Conservation (phyloP, 805 yeast species). For the Kodamaea kaohsiungensis region DNA sequence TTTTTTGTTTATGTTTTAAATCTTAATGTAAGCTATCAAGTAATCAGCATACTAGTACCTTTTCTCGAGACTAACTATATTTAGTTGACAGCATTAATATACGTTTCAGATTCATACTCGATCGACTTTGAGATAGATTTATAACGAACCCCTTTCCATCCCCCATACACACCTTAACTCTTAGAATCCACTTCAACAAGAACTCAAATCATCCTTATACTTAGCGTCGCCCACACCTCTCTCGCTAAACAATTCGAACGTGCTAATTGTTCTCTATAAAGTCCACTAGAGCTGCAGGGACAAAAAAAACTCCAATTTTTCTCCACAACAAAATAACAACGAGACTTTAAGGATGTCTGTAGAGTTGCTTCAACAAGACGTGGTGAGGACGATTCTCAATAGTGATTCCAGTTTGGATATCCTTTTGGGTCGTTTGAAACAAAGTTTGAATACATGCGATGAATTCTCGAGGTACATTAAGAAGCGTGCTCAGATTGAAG, state of each 20-base stretch:
- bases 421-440: constrained; percentile 71
- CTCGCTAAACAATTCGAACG: background rate
- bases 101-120: background rate
- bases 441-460: constrained; percentile 77
- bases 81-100: background rate
- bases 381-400: constrained; percentile 52
- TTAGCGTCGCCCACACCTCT: background rate
- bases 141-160: too few relatives aligned
- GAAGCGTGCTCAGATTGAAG: constrained; percentile 75
- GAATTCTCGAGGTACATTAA: constrained; percentile 80
- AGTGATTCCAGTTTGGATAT: constrained; percentile 80
- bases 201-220: background rate
- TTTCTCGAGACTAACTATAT: background rate
- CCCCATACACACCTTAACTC: too few relatives aligned
- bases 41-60: background rate
- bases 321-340: constrained; percentile 5
- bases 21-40: background rate
- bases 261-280: background rate
- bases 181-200: too few relatives aligned
- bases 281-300: background rate
- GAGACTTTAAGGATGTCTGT: constrained; percentile 5
- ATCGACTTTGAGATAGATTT: too few relatives aligned
- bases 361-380: constrained; percentile 40
- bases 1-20: background rate
- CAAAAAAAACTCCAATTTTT: background rate